Evolutionary conservation across 495 filamentous ascomycete species (phyloP), one percentile per base, ranked within the genome.

Genomic region (Pyrenula massariospora): DNA sequence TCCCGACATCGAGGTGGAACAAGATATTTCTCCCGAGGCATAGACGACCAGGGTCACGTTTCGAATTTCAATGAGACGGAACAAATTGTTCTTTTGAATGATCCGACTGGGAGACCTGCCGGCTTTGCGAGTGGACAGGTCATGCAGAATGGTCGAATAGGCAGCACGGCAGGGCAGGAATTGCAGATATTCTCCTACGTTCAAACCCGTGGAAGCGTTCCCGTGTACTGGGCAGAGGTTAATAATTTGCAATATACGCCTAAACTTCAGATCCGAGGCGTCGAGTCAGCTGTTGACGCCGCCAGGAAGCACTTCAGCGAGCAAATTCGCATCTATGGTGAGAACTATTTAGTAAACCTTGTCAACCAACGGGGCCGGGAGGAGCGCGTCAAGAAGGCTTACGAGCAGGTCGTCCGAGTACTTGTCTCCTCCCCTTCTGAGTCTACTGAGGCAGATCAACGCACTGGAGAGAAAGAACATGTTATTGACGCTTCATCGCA

Each of bases 21-120:
- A 3, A 75, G 93, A 67, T 96, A 96, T 73, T 90, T 97, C 66
- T 91, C 94, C 0, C 84, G 93, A 54, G 93, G 93, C 25, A 79
- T 96, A 21, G 92, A 98, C 64, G 89, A 95, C 56, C 71, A 89
- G 58, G 93, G 93, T n/a, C 80, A 96, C 66, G 94, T 90, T 3
- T 87, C 90, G 20, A 98, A 98, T 65, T 98, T 90, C 77, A 98
- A 98, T 64, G 93, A 98, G 73, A 97, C 94, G 0, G 93, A 98
- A 65, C 94, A 97, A 66, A 75, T 88, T 52, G 74, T 94, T 48
- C 80, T 98, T 31, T 68, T 98, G 59, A 95, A 96, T 62, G 93
- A 95, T 66, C 72, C 73, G 25, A 75, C 77, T 2, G 79, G 82
- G 12, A 87, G 87, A 1, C 65, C 92, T 8, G 87, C 87, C 12